Percentiles rank a stretch among this genome's conserved stretches.
Conservation (phyloP, 163 green algal genomes). For the Dunaliella salina region DNA sequence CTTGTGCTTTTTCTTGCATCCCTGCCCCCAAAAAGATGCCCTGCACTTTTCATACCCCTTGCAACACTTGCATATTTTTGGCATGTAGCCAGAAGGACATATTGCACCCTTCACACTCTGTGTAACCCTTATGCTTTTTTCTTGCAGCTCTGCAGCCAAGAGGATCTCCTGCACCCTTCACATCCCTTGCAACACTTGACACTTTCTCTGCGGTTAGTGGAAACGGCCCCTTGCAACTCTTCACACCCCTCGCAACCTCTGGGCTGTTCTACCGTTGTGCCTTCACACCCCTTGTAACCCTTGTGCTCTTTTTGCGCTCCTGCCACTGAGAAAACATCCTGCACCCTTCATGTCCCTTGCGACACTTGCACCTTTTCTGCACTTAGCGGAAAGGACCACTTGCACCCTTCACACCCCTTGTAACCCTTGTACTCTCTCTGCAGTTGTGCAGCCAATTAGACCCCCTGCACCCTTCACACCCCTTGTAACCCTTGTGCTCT, state of each 20-base stretch:
- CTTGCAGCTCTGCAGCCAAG: constrained; percentile 22
- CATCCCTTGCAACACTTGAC: not conserved
- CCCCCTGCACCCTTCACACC: constrained; percentile 9
- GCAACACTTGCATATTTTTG: not conserved
- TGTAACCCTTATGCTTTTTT: not conserved
- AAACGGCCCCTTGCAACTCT: constrained; percentile 28
- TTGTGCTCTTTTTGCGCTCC: not conserved
- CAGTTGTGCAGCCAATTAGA: constrained; percentile 33
- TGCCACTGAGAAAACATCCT: constrained; percentile 37
- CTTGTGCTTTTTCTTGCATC: not conserved
- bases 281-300: not conserved
- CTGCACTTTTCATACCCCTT: not conserved
- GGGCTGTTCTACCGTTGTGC: too few species aligned
- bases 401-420: not conserved
- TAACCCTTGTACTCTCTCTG: not conserved
- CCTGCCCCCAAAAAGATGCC: constrained; percentile 35
- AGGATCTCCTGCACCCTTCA: constrained; percentile 27
- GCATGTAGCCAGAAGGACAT: constrained; percentile 37
- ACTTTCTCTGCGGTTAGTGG: constrained; percentile 16
- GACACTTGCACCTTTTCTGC: not conserved
- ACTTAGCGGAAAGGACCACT: constrained; percentile 35
- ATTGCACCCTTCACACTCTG: not conserved
- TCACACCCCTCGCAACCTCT: not conserved
- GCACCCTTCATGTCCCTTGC: not conserved
- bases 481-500: not conserved